Conservation (phyloP, 139 green algal species). For the Chlorella sp. region DNA sequence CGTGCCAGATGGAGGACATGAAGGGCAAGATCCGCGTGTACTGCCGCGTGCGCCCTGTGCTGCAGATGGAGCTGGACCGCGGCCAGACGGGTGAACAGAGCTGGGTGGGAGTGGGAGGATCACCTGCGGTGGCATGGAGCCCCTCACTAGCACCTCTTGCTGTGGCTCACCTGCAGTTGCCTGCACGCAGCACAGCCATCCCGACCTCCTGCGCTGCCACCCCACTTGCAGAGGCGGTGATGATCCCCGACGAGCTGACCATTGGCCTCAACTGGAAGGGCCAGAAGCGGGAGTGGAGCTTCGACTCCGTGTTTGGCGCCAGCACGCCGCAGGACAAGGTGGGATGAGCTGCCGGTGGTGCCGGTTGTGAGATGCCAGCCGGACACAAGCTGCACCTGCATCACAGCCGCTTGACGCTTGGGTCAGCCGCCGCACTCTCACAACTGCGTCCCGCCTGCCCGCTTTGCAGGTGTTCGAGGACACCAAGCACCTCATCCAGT, state of each 20-base stretch:
- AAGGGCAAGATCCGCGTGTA: constrained; percentile 98
- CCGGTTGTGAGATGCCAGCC: too few species aligned
- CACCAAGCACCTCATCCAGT: constrained; percentile 96
- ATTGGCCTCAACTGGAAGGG: constrained; percentile 92
- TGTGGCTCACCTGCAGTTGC: background rate
- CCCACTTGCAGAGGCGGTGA: constrained; percentile 59
- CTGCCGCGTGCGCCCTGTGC: constrained; percentile 87
- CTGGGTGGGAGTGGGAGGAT: too few species aligned
- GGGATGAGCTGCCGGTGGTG: background rate
- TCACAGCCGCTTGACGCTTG: too few species aligned
- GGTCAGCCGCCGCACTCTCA: too few species aligned
- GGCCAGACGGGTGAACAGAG: constrained; percentile 31
- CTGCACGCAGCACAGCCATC: background rate
- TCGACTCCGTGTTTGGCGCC: constrained; percentile 85
- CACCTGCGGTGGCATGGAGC: too few species aligned
- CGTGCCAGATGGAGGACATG: constrained; percentile 88
- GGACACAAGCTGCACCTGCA: too few species aligned
- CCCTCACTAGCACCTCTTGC: too few species aligned
- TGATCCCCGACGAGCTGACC: constrained; percentile 88
- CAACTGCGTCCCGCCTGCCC: background rate
- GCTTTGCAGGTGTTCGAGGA: constrained; percentile 88
- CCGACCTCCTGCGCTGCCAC: background rate
- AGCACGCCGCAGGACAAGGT: constrained; percentile 73
- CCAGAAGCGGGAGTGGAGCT: constrained; percentile 92
- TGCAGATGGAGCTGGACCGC: constrained; percentile 77